Evolutionary conservation across 176 grass and related monocot species (phyloP), one percentile per base, ranked within the genome.

Genomic region (Juncus inflexus): DNA sequence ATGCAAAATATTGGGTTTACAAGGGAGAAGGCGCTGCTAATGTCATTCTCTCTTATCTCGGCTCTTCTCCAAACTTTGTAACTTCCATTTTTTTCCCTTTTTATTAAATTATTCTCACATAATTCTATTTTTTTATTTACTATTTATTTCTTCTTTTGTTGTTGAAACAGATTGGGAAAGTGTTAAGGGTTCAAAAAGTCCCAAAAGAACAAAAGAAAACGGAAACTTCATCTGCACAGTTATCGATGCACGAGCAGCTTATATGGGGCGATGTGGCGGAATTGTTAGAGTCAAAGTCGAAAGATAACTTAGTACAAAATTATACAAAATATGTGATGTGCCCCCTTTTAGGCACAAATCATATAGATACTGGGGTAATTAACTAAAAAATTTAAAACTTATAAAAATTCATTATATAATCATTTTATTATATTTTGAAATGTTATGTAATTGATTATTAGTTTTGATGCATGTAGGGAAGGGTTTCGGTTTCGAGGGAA

Each of bases 1-100:
- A 91, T 13, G 85, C 80, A 3, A 69, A 76, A 13, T 77, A 99
- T 64, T 99, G 88, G 94, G 78, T 80, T 42, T 99, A 99, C 85
- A 99, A 86, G 71, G 88, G 92, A 62, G 94, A 99, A 60, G 88
- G 94, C 16, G 83, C 83, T n/a, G 83, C 88, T 11, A 99, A 99
- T 76, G 70, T 97, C 52, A 88, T 97, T 66, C 88, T 92, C 19
- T 67, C 77, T 71, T 92, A 92, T 77, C 55, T 63, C 3, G 94
- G 88, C 55, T 80, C 78, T 28, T 89, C 74, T 9, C 80, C 85
- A 12, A 58, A 76, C 38, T 73, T 97, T 76, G 94, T 97, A 97
- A 67, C 57, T 50, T 10, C 9, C 19, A 28, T 11, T 42, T 53
- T 57, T n/a, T 11, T 64, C 36, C 11, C 13, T 6, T 61, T 61